Percentiles rank a stretch among this genome's conserved stretches.
These are phyloP conservation scores for Vigna trinervia DNA, from an alignment of 306 rosid genomes.

Conservation along the genomic window DNA sequence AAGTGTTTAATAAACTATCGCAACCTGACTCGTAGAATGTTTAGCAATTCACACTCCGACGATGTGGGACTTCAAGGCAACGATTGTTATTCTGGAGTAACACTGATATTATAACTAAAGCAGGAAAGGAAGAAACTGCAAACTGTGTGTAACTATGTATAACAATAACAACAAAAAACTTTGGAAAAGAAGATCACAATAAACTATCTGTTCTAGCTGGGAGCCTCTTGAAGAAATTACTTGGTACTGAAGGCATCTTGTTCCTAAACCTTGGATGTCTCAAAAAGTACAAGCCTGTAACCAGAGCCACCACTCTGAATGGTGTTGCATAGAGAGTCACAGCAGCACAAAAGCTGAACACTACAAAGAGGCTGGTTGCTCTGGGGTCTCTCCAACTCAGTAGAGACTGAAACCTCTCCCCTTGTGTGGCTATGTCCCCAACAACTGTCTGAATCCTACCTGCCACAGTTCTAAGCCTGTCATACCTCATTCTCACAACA, in stretches of 20 bases:
- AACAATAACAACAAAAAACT: background rate
- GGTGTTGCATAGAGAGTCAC: constrained; percentile 70
- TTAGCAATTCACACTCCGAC: background rate
- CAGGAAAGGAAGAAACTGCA: background rate
- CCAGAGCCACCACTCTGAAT: constrained; percentile 71
- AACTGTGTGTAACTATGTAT: background rate
- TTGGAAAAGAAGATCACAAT: constrained; percentile 44
- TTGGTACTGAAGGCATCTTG: constrained; percentile 74
- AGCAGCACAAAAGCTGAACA: constrained; percentile 69
- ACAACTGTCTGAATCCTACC: constrained; percentile 90
- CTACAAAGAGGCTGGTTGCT: constrained; percentile 69
- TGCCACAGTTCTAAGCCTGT: constrained; percentile 81
- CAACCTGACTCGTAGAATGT: no score
- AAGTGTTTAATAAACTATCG: no score
- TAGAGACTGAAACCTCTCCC: constrained; percentile 79
- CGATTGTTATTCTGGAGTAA: background rate
- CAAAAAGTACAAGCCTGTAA: constrained; percentile 64
- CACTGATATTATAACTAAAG: background rate
- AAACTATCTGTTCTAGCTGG: constrained; percentile 77
- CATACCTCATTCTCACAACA: constrained; percentile 76
- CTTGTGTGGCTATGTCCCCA: constrained; percentile 93
- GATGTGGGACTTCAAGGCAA: background rate
- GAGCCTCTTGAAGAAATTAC: constrained; percentile 87
- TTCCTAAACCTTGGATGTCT: constrained; percentile 82
- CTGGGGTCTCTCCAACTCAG: constrained; percentile 89